phyloP scores from a whole-genome alignment of 352 stramenopile genomes.

The Albugo candida region DNA sequence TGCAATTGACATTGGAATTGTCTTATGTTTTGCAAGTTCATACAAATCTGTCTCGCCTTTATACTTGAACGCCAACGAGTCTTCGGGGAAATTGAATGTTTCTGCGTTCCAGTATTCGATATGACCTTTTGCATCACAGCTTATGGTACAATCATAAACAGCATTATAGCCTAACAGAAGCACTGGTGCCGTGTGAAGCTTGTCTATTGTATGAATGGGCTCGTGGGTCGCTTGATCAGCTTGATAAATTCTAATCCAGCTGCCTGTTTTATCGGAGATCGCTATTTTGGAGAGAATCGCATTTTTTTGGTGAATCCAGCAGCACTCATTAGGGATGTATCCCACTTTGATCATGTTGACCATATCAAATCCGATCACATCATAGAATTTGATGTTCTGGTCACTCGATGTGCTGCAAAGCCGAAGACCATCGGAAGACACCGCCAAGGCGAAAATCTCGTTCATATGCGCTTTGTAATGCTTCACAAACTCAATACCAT shows the following conservation, averaged over 20 bases:
- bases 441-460: slow-evolving; percentile 64
- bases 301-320: slow-evolving; percentile 46
- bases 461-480: slow-evolving; percentile 94
- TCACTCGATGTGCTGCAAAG: slow-evolving; percentile 79
- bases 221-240: slow-evolving; percentile 32
- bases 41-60: slow-evolving; percentile 96
- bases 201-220: slow-evolving; percentile 43
- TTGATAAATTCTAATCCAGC: slow-evolving; percentile 75
- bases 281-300: slow-evolving; percentile 41
- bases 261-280: slow-evolving; percentile 38
- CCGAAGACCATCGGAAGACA: slow-evolving; percentile 67
- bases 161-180: slow-evolving; percentile 78
- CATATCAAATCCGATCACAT: slow-evolving; percentile 97
- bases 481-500: slow-evolving; percentile 98
- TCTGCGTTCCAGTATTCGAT: slow-evolving; percentile 88
- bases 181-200: slow-evolving; percentile 83
- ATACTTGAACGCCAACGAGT: slow-evolving; percentile 62
- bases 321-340: slow-evolving; percentile 47
- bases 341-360: slow-evolving; percentile 87
- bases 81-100: slow-evolving; percentile 21
- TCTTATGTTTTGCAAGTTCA: slow-evolving; percentile 86
- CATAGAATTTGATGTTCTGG: slow-evolving; percentile 96
- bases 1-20: slow-evolving; percentile 53
- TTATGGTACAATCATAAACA: slow-evolving; percentile 78
- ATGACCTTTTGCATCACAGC: slow-evolving; percentile 79